phyloP scores from a whole-genome alignment of 352 stramenopile species.

The Pythium oligandrum region DNA sequence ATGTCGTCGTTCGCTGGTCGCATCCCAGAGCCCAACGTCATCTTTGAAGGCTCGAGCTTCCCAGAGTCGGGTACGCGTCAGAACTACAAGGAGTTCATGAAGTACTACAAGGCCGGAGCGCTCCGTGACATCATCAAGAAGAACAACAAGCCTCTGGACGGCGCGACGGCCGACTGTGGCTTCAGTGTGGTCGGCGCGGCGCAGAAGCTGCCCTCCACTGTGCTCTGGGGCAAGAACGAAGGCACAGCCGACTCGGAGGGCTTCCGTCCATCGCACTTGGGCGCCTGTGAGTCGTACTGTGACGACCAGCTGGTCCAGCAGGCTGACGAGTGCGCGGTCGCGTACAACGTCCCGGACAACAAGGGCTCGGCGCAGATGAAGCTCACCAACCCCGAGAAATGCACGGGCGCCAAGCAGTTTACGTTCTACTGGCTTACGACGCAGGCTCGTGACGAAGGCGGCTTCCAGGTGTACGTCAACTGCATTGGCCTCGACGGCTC shows the following conservation, averaged over 20 bases:
- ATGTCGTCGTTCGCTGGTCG: conserved; percentile 15
- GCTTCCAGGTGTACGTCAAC: conserved; percentile 40
- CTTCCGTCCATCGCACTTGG: conserved; percentile 26
- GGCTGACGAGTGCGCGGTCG: conserved; percentile 18
- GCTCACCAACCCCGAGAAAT: conserved; percentile 21
- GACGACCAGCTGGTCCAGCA: conserved; percentile 21
- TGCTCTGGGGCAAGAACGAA: conserved; percentile 24
- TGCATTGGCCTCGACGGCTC: conserved; percentile 8
- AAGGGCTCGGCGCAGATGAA: conserved; percentile 12
- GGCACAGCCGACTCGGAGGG: conserved; percentile 22
- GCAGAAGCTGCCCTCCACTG: conserved; percentile 15
- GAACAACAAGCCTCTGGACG: conserved; percentile 17
- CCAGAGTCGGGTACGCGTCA: conserved; percentile 17
- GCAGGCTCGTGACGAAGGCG: conserved; percentile 18
- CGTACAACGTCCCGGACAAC: conserved; percentile 17
- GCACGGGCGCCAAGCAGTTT: conserved; percentile 19
- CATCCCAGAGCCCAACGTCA: conserved; percentile 30
- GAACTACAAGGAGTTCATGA: conserved; percentile 30
- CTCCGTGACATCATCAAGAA: conserved; percentile 19
- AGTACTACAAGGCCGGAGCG: conserved; percentile 15
- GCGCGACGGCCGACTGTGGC: conserved; percentile 19
- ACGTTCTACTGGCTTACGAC: conserved; percentile 41
- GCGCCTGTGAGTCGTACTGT: conserved; percentile 30
- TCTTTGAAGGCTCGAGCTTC: conserved; percentile 19
- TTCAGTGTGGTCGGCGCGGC: conserved; percentile 19